Conservation (phyloP, 1,284 basidiomycete species). For the Hortiboletus rubellus region DNA sequence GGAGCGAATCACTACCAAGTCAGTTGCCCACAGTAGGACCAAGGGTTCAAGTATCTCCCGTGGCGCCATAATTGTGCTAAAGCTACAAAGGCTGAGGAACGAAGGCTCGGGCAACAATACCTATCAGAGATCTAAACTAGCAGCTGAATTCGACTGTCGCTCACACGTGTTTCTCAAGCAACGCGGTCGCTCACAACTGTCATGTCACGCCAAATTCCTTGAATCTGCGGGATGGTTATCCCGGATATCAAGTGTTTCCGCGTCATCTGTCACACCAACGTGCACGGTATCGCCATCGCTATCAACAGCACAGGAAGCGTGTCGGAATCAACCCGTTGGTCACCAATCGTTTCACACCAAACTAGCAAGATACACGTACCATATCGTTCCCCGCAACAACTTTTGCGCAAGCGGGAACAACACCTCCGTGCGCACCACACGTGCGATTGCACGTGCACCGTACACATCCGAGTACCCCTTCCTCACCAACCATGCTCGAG, state of each 20-base stretch:
- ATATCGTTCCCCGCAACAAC: constrained; percentile 71
- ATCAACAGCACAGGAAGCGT: neutral
- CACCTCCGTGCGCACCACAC: constrained; percentile 77
- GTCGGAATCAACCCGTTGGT: neutral
- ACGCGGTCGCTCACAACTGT: neutral
- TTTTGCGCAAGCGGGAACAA: constrained; percentile 78
- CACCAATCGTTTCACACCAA: neutral
- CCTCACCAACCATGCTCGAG: constrained; percentile 72
- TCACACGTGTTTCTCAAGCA: neutral
- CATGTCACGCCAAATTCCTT: neutral
- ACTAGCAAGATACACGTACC: constrained; percentile 42
- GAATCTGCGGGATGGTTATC: constrained; percentile 38
- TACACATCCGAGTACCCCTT: constrained; percentile 86
- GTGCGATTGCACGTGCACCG: constrained; percentile 81
- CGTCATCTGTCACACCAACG: constrained; percentile 20
- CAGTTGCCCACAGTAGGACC: too few relatives aligned
- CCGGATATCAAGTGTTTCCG: constrained; percentile 27
- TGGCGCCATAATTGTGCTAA: too few relatives aligned
- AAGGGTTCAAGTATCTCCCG: too few relatives aligned
- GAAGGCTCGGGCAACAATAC: neutral
- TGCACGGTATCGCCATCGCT: constrained; percentile 39
- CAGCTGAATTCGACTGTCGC: neutral
- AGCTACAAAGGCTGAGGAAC: neutral
- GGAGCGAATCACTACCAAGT: too few relatives aligned
- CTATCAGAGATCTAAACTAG: neutral